phyloP scores from a whole-genome alignment of 2,329 filamentous ascomycete species.

The Cladorrhinum sp. region DNA sequence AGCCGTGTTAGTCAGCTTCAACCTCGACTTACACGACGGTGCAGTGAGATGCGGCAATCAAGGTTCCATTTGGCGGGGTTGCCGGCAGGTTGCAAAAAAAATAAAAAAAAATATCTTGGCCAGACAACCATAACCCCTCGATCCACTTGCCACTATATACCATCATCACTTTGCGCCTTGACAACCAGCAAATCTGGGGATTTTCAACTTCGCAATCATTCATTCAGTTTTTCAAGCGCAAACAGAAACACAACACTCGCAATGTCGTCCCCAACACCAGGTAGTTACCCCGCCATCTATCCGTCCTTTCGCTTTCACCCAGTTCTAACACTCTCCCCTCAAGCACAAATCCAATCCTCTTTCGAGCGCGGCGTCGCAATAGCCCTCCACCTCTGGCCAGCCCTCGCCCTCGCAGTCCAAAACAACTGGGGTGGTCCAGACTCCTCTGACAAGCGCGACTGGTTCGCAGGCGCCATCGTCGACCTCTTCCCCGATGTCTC shows the following conservation, averaged over 20 bases:
- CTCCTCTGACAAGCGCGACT: slow-evolving; percentile 85
- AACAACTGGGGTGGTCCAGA: slow-evolving; percentile 86
- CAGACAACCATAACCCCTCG: slow-evolving; percentile 21
- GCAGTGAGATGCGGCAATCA: not conserved
- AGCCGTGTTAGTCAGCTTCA: not conserved
- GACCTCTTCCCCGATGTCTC: slow-evolving; percentile 74
- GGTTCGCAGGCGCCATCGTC: slow-evolving; percentile 85
- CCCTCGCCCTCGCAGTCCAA: slow-evolving; percentile 80
- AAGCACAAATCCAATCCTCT: slow-evolving; percentile 56
- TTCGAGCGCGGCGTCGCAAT: slow-evolving; percentile 89
- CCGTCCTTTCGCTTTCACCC: not conserved
- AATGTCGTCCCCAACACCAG: slow-evolving; percentile 18
- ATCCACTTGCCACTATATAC: slow-evolving; percentile 7
- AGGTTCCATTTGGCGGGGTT: not conserved
- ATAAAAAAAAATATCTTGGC: slow-evolving; percentile 17
- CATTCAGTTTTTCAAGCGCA: not conserved
- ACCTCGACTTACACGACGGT: not conserved
- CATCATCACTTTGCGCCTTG: not conserved
- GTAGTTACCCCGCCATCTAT: slow-evolving; percentile 15
- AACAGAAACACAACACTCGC: not conserved
- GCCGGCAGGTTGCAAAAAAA: not conserved
- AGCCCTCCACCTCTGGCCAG: slow-evolving; percentile 81
- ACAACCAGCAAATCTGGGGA: not conserved
- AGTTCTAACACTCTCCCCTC: slow-evolving; percentile 8
- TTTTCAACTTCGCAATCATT: not conserved